phyloP scores from a whole-genome alignment of 2,329 filamentous ascomycete species.

The Aphanocladium album region DNA sequence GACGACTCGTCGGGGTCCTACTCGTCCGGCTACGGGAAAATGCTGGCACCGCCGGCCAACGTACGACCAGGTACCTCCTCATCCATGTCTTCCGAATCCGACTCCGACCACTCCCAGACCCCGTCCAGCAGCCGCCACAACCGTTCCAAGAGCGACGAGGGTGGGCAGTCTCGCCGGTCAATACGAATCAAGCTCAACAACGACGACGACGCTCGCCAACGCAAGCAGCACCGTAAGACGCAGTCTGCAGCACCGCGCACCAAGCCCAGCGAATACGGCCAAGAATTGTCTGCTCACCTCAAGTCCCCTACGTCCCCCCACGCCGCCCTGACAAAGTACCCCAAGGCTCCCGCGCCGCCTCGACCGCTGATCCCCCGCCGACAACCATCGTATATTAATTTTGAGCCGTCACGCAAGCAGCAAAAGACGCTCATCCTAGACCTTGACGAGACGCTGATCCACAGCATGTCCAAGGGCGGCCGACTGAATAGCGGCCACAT shows the following conservation, averaged over 20 bases:
- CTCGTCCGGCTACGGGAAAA: conserved; percentile 23
- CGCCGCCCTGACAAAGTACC: conserved; percentile 77
- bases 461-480: conserved; percentile 95
- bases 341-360: conserved; percentile 81
- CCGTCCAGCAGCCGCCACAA: conserved; percentile 41
- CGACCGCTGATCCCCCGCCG: conserved; percentile 83
- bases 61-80: conserved; percentile 42
- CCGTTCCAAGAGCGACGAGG: conserved; percentile 64
- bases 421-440: conserved; percentile 95
- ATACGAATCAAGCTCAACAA: conserved; percentile 88
- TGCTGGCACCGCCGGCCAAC: conserved; percentile 22
- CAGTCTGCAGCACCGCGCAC: conserved; percentile 43
- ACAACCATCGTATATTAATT: conserved; percentile 78
- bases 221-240: conserved; percentile 66
- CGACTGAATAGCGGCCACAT: conserved; percentile 96
- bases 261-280: conserved; percentile 35
- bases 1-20: conserved; percentile 20
- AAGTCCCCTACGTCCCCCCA: conserved; percentile 90
- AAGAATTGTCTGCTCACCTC: conserved; percentile 68
- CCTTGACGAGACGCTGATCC: conserved; percentile 94
- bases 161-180: conserved; percentile 63
- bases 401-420: conserved; percentile 51
- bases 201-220: conserved; percentile 68
- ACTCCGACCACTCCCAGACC: conserved; percentile 47
- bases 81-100: conserved; percentile 67